phyloP scores from a whole-genome alignment of 306 rosid species.

The Spatholobus suberectus region DNA sequence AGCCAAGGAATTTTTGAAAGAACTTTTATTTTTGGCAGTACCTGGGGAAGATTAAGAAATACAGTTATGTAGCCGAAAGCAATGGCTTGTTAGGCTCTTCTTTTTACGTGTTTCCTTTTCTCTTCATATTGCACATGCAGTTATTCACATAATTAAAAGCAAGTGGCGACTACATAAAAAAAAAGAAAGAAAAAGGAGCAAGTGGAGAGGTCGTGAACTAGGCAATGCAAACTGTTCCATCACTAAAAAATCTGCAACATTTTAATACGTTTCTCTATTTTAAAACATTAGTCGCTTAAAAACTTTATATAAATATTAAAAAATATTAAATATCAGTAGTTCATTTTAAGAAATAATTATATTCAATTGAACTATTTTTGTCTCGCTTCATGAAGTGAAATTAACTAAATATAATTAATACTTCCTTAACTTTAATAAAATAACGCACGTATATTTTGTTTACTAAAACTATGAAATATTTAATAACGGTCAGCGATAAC shows the following conservation, averaged over 20 bases:
- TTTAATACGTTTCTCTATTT: neutral
- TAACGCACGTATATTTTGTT: neutral
- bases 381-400: neutral
- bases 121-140: slow-evolving; percentile 16
- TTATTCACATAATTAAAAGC: slow-evolving; percentile 6
- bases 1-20: neutral
- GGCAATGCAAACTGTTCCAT: neutral
- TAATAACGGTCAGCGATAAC: neutral
- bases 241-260: neutral
- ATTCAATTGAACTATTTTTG: neutral
- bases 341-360: neutral
- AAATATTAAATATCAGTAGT: neutral
- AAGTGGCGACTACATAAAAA: neutral
- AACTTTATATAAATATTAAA: neutral
- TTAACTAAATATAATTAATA: neutral
- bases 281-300: neutral
- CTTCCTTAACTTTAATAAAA: neutral
- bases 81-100: slow-evolving; percentile 47
- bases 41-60: neutral
- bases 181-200: no score
- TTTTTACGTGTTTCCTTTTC: slow-evolving; percentile 45
- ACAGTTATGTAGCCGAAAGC: slow-evolving; percentile 25
- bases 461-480: neutral
- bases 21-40: slow-evolving; percentile 47
- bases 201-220: neutral